These are phyloP conservation scores for Podosphaera fusca DNA, from an alignment of 2,329 filamentous ascomycete genomes.

Conservation along the genomic window DNA sequence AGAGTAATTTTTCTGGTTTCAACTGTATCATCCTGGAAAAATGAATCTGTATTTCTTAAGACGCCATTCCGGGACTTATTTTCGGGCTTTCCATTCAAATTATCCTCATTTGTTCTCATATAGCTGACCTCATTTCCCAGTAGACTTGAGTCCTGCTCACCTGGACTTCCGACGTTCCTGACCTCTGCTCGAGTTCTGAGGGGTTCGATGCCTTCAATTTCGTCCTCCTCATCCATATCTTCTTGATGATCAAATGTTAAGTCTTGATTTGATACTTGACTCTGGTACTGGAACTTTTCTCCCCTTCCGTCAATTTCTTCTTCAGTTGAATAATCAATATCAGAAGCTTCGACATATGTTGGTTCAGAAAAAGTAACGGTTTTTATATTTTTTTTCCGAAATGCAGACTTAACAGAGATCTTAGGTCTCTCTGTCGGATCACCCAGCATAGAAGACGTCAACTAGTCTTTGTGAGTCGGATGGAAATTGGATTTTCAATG, in stretches of 20 bases:
- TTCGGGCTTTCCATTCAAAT: conserved; percentile 30
- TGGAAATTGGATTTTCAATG: background rate
- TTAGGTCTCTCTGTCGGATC: conserved; percentile 49
- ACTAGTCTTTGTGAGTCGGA: conserved; percentile 18
- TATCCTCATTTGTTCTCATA: conserved; percentile 41
- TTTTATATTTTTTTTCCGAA: conserved; percentile 45
- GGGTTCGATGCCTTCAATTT: conserved; percentile 15
- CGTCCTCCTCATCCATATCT: conserved; percentile 17
- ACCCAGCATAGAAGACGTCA: conserved; percentile 47
- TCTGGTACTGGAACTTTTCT: conserved; percentile 22
- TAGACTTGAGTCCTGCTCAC: conserved; percentile 5
- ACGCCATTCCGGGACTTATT: conserved; percentile 63
- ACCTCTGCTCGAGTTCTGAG: conserved; percentile 20
- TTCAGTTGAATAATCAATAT: conserved; percentile 46
- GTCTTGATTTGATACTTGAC: conserved; percentile 25
- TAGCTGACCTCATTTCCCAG: conserved; percentile 1
- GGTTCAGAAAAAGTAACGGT: conserved; percentile 48
- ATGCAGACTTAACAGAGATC: conserved; percentile 51
- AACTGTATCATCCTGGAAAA: conserved; percentile 87
- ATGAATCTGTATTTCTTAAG: conserved; percentile 78
- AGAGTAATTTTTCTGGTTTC: conserved; percentile 96
- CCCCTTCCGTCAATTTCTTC: conserved; percentile 25
- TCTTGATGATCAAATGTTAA: conserved; percentile 10
- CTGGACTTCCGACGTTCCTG: conserved; percentile 11
- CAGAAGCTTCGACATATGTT: conserved; percentile 49